Evolutionary conservation across 345 rosid genomes (phyloP), one percentile per base, ranked within the genome.

Genomic region (Salix udensis): DNA sequence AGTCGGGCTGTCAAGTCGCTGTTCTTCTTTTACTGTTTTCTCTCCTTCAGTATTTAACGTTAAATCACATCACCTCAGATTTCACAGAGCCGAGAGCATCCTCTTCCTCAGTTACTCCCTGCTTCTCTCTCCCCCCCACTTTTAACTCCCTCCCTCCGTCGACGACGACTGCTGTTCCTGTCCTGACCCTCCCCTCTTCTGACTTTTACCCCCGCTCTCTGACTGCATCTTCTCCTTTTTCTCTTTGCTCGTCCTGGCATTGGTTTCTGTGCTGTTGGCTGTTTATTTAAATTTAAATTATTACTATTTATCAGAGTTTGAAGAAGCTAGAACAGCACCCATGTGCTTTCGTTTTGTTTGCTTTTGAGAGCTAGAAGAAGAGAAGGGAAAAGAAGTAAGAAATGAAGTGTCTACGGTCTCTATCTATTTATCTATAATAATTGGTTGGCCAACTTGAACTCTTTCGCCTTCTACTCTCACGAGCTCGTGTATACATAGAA

Each of bases 1-100:
- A 82, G 85, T 77, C 79, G 82, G 88, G 85, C 83, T 82, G 91
- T 88, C 89, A 83, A 76, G 88, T 88, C 89, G 87, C 82, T 83
- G 85, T 86, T 80, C 70, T 71, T 75, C 68, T 76, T 80, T 77
- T 76, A 53, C 73, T 81, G 78, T 72, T 77, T 79, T 66, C 66
- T 55, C 21, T 53, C 53, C 53, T 42, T 30, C 86, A 74, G 85
- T 77, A 68, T 79, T 84, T 86, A 83, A 84, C 86, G 89, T 88
- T 86, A 83, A 83, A 88, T 88, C 91, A 88, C 91, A 84, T 88
- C 91, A 64, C 70, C 72, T 86, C 88, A 74, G 75, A 58, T 34
- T 69, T 79, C 69, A 34, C 77, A 34, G 74, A 72, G 48, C 24
- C 36, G 48, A 55, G 34, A 18, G 7, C 16, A 12, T 5, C 42